These are phyloP conservation scores for Strigomonas galati DNA, from an alignment of 208 protist species.

Conservation along the genomic window DNA sequence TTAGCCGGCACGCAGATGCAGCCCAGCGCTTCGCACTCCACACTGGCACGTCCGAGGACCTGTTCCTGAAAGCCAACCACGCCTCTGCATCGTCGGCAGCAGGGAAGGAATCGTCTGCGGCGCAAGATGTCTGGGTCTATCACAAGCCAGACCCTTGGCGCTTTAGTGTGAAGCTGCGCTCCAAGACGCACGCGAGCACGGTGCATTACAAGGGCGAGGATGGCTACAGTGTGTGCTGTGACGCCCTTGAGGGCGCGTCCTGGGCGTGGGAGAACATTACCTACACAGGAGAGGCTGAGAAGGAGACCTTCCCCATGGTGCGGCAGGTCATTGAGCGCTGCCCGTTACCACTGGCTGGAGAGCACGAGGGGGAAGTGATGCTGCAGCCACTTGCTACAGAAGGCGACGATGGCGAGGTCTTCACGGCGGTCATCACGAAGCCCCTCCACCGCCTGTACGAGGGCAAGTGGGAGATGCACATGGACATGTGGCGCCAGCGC, in stretches of 20 bases:
- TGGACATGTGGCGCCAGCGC: conserved; percentile 55
- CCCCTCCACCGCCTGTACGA: conserved; percentile 52
- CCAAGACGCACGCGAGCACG: conserved; percentile 21
- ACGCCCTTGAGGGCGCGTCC: conserved; percentile 25
- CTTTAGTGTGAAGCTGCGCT: conserved; percentile 34
- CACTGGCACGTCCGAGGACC: conserved; percentile 9
- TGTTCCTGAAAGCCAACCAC: background rate
- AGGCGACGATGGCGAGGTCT: background rate
- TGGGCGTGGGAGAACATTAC: conserved; percentile 29
- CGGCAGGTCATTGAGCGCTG: conserved; percentile 3
- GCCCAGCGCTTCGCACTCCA: background rate
- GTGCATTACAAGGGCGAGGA: conserved; percentile 81
- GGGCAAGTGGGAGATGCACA: conserved; percentile 48
- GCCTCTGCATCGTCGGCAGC: background rate
- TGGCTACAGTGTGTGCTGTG: conserved; percentile 81
- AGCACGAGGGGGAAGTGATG: background rate
- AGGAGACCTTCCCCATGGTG: conserved; percentile 13
- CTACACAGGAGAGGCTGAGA: conserved; percentile 10
- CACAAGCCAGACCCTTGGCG: conserved; percentile 41
- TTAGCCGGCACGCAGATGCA: conserved; percentile 14
- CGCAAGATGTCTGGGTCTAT: background rate
- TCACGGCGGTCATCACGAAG: conserved; percentile 26
- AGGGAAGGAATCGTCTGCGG: background rate
- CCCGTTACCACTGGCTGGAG: conserved; percentile 12
- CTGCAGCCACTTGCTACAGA: background rate